Percentiles rank a stretch among this genome's conserved stretches.
Evolutionary conservation across 2,329 filamentous ascomycete genomes (phyloP).

Genomic region (Aaosphaeria pasadenensis): DNA sequence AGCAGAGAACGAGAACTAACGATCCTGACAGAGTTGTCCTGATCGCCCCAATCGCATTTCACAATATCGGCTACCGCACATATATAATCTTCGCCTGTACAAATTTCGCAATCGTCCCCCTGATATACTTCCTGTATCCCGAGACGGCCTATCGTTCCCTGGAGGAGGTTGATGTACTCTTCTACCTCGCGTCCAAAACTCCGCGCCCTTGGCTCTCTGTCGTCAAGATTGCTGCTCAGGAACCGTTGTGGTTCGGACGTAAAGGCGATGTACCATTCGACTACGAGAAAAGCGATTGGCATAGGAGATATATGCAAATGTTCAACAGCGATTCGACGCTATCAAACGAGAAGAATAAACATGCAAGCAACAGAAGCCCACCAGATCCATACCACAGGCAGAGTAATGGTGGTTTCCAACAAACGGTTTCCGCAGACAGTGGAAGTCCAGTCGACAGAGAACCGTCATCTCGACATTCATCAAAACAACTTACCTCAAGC

Average conservation of each 20-base stretch:
- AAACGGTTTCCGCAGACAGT: too few relatives aligned
- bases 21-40: conserved; percentile 56
- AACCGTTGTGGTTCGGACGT: conserved; percentile 57
- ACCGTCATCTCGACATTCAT: too few relatives aligned
- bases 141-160: conserved; percentile 55
- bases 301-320: conserved; percentile 3
- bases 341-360: background rate
- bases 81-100: conserved; percentile 57
- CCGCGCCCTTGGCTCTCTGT: conserved; percentile 48
- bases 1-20: background rate
- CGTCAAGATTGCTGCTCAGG: conserved; percentile 48
- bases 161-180: conserved; percentile 69
- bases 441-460: too few relatives aligned
- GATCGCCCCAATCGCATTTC: conserved; percentile 60
- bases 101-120: conserved; percentile 53
- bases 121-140: conserved; percentile 59
- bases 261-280: conserved; percentile 53
- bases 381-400: too few relatives aligned
- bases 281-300: conserved; percentile 37
- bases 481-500: background rate
- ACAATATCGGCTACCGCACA: conserved; percentile 51
- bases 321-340: background rate
- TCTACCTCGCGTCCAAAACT: conserved; percentile 50
- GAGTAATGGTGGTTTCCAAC: too few relatives aligned
- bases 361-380: background rate